Percentiles rank a stretch among this genome's conserved stretches.
phyloP scores from a whole-genome alignment of 306 rosid species.

The Inga oerstediana region DNA sequence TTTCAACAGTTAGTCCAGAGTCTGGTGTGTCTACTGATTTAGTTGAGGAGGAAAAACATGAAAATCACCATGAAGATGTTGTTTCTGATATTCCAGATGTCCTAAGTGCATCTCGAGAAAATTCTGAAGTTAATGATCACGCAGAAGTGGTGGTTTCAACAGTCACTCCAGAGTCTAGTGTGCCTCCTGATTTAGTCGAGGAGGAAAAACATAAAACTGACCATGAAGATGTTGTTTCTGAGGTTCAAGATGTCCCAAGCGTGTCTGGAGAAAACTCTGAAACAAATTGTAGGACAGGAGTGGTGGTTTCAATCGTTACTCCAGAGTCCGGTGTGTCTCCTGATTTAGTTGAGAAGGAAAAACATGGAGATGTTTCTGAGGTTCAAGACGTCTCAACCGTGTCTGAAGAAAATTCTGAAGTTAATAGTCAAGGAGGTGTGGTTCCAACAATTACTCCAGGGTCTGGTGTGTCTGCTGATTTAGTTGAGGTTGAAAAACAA shows the following conservation, averaged over 20 bases:
- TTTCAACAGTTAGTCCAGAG: slow-evolving; percentile 22
- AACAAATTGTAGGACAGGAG: slow-evolving; percentile 20
- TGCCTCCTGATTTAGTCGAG: slow-evolving; percentile 34
- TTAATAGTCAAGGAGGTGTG: slow-evolving; percentile 24
- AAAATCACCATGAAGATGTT: slow-evolving; percentile 20
- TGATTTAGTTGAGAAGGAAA: slow-evolving; percentile 34
- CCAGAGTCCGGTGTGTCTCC: slow-evolving; percentile 16
- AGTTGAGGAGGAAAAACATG: slow-evolving; percentile 32
- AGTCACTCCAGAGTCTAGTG: slow-evolving; percentile 6
- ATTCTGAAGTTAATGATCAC: slow-evolving; percentile 23
- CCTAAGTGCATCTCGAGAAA: slow-evolving; percentile 21
- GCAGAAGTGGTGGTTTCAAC: slow-evolving; percentile 24
- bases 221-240: slow-evolving; percentile 27
- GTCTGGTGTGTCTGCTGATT: slow-evolving; percentile 29
- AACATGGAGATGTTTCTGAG: slow-evolving; percentile 18
- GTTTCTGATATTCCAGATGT: slow-evolving; percentile 27
- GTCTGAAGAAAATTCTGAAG: slow-evolving; percentile 28
- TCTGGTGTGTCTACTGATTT: slow-evolving; percentile 25
- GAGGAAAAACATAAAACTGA: slow-evolving; percentile 21
- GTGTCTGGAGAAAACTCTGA: slow-evolving; percentile 28
- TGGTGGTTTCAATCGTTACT: slow-evolving; percentile 21
- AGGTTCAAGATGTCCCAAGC: slow-evolving; percentile 23
- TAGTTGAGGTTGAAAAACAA: slow-evolving; percentile 32
- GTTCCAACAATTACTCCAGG: slow-evolving; percentile 25
- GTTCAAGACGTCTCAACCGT: slow-evolving; percentile 14